Evolutionary conservation across 768 basidiomycete species (phyloP).

Genomic region (Phallus indusiatus): DNA sequence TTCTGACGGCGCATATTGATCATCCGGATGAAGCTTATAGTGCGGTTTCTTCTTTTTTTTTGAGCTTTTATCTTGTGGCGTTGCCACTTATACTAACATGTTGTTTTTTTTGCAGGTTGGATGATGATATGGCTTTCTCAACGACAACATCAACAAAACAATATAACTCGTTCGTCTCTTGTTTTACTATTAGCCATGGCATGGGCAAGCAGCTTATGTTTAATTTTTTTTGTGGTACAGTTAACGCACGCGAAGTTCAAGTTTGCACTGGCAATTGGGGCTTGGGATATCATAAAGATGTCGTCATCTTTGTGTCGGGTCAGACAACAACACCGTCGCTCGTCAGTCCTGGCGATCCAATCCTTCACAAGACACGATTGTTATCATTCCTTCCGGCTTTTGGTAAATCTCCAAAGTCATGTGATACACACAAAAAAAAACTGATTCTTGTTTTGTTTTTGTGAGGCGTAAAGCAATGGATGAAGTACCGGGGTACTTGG

Average conservation of each 20-base stretch:
- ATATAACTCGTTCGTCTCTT: not conserved
- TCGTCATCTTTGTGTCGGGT: no score
- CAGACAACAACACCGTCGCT: not conserved
- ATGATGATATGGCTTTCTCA: conserved; percentile 7
- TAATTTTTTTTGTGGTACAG: not conserved
- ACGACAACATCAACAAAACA: no score
- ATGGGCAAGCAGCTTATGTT: no score
- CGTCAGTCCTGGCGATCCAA: not conserved
- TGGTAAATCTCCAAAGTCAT: not conserved
- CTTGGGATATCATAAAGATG: not conserved
- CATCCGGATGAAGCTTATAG: conserved; percentile 49
- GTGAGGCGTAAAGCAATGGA: not conserved
- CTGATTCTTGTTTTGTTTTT: not conserved
- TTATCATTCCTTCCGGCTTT: not conserved
- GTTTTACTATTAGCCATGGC: not conserved
- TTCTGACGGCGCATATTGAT: conserved; percentile 49
- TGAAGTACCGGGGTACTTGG: conserved; percentile 3
- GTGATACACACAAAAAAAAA: not conserved
- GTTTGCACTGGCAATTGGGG: not conserved
- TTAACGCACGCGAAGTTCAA: not conserved
- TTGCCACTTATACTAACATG: not conserved
- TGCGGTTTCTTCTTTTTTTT: conserved; percentile 22
- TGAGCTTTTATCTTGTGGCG: not conserved
- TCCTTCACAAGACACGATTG: not conserved
- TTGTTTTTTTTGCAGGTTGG: not conserved